Base-by-base conservation (phyloP, 2,329 filamentous ascomycete species). In the Aspergillus aculeatinus region DNA sequence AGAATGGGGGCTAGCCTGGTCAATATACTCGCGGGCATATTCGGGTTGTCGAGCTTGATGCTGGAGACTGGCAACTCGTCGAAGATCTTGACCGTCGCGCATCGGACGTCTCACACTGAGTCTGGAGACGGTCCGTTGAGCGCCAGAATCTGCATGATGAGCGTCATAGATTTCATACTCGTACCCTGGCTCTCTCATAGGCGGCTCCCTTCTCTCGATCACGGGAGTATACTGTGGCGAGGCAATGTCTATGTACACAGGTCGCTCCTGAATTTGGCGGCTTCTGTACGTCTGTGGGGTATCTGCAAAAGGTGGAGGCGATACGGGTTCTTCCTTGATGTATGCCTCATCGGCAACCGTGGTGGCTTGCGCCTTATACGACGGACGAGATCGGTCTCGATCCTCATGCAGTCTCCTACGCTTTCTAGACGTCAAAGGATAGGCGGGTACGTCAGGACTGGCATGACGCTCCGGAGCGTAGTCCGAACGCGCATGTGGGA, bases 291-390 rank as follows among this genome's bases (percentile, higher is more conserved):
- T 70, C 53, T 76, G 68, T 33, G 75, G 72, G 25, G 75, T 72
- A 63, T 79, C 76, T 55, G 79, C 74, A 61, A 87, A 83, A 1
- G 83, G 82, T 48, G 83, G 84, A 21, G 86, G 86, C 12, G 86
- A 88, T 19, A 86, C 75, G 7, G 85, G 85, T 68, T 88, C 86
- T 65, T 85, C 81, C 69, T 88, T 88, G 70, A 88, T 85, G 63
- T 81, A 82, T 9, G 83, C 76, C 58, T 82, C 82, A 29, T 70
- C 74, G 61, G 78, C 74, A 23, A 72, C 72, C 56, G 66, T 66
- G 29, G 53, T 7, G 59, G 72, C 71, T 55, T 71, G 73, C 53
- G 71, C 73, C 61, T 68, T 71, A 59, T 72, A 72, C 19, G 73
- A 70, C 52, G 72, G 70, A 51, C 76, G 73, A 29, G 64, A 35